These are phyloP conservation scores for Juncus effusus DNA, from an alignment of 176 grass and related monocot genomes.

Conservation along the genomic window DNA sequence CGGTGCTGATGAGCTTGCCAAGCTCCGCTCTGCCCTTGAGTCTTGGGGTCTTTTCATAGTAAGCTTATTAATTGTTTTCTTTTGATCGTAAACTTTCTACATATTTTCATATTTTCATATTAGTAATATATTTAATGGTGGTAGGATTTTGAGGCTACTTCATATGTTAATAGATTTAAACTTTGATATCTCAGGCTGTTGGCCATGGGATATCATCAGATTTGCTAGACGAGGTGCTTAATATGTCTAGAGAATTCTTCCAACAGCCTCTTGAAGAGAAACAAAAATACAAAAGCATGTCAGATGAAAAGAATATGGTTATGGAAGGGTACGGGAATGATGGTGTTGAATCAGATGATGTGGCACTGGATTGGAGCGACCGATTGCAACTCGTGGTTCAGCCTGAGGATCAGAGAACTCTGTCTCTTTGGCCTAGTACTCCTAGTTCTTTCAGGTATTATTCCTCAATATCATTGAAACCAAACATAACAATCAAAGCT, in stretches of 20 bases:
- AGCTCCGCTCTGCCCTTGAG: constrained; percentile 35
- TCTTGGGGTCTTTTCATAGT: constrained; percentile 61
- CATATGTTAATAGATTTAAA: too few species aligned
- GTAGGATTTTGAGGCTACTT: not conserved
- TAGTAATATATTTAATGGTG: not conserved
- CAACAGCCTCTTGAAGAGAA: constrained; percentile 35
- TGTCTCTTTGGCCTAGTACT: constrained; percentile 37
- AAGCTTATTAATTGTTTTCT: not conserved
- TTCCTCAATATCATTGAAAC: not conserved
- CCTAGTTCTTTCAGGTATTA: constrained; percentile 45
- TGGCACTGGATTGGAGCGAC: constrained; percentile 51
- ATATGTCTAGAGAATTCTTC: constrained; percentile 42
- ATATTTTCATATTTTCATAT: too few species aligned
- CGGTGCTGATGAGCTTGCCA: constrained; percentile 25
- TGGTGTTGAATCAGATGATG: constrained; percentile 16
- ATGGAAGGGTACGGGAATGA: constrained; percentile 53
- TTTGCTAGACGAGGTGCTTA: constrained; percentile 42
- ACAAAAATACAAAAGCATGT: constrained; percentile 35
- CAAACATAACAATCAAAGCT: not conserved
- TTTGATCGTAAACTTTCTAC: too few species aligned
- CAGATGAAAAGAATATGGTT: constrained; percentile 33
- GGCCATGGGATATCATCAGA: constrained; percentile 37
- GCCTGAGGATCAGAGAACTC: constrained; percentile 32
- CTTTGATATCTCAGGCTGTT: constrained; percentile 21
- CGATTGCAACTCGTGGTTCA: constrained; percentile 49